Evolutionary conservation across 768 basidiomycete species (phyloP).

Genomic region (Collybia nuda): DNA sequence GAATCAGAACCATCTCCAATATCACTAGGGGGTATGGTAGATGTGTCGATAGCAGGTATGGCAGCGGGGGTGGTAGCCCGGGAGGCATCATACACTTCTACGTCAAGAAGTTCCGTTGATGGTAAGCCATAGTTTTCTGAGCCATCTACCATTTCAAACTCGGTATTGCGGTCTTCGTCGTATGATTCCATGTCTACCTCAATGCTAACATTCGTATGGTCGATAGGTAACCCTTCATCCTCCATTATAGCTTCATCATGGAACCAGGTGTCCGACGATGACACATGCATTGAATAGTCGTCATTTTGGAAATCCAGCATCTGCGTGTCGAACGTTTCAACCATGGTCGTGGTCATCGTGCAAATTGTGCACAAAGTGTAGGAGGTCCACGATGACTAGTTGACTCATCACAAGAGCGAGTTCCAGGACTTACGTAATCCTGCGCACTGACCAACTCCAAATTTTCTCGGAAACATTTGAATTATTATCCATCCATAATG

Average conservation of each 20-base stretch:
- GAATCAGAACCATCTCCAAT: too few species aligned
- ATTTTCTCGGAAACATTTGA: too few species aligned
- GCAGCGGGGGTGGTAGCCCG: conserved; percentile 7
- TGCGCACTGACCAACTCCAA: conserved; percentile 1
- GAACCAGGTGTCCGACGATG: conserved; percentile 50
- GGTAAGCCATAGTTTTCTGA: conserved; percentile 24
- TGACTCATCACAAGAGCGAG: too few species aligned
- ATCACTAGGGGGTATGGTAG: too few species aligned
- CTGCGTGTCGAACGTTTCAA: conserved; percentile 59
- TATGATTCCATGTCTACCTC: conserved; percentile 71
- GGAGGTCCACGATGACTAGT: neutral
- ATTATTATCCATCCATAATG: neutral
- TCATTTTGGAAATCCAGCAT: conserved; percentile 64
- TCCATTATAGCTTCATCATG: conserved; percentile 60
- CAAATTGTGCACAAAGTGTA: conserved; percentile 8
- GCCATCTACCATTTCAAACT: conserved; percentile 60
- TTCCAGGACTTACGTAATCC: conserved; percentile 17
- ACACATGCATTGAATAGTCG: conserved; percentile 61
- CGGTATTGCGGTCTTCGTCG: conserved; percentile 40
- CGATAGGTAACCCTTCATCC: conserved; percentile 40
- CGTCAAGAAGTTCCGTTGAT: conserved; percentile 38
- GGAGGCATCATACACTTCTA: conserved; percentile 48
- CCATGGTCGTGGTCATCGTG: conserved; percentile 38
- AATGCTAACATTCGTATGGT: conserved; percentile 34
- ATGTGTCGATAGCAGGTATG: too few species aligned